Conservation (phyloP, 345 rosid species). For the Pistacia integerrima region DNA sequence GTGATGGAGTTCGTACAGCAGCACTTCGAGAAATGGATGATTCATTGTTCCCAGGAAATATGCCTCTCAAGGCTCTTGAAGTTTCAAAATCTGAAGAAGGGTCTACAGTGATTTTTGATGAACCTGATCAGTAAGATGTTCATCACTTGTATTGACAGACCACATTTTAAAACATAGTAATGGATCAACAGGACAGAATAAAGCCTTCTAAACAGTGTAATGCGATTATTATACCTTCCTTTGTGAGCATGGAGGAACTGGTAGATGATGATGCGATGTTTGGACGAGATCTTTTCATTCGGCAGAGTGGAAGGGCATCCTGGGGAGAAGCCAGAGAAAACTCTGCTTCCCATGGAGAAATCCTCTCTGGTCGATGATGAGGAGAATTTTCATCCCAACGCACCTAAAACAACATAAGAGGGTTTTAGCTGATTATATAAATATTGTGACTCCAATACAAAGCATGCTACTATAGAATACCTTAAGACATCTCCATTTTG, state of each 20-base stretch:
- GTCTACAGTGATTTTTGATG: constrained; percentile 42
- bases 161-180: neutral
- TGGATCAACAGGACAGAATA: neutral
- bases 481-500: constrained; percentile 67
- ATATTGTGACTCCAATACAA: neutral
- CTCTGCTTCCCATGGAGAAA: constrained; percentile 62
- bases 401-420: constrained; percentile 31
- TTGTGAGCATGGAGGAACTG: constrained; percentile 39
- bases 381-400: constrained; percentile 59
- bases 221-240: constrained; percentile 37
- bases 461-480: constrained; percentile 26
- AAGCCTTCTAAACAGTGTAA: neutral
- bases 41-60: constrained; percentile 34
- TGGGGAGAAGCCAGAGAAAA: constrained; percentile 42
- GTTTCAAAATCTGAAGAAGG: constrained; percentile 38
- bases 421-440: neutral
- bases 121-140: constrained; percentile 30
- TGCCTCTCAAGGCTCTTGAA: constrained; percentile 42
- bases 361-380: constrained; percentile 48
- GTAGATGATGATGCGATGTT: constrained; percentile 34
- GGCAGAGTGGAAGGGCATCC: constrained; percentile 39
- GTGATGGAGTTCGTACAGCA: constrained; percentile 28
- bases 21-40: constrained; percentile 35
- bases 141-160: neutral
- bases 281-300: constrained; percentile 49